A percentile compares a stretch with the other conserved stretches of the same genome.
These are phyloP conservation scores for Eragrostis curvula DNA, from an alignment of 176 grass and related monocot species.

Conservation along the genomic window DNA sequence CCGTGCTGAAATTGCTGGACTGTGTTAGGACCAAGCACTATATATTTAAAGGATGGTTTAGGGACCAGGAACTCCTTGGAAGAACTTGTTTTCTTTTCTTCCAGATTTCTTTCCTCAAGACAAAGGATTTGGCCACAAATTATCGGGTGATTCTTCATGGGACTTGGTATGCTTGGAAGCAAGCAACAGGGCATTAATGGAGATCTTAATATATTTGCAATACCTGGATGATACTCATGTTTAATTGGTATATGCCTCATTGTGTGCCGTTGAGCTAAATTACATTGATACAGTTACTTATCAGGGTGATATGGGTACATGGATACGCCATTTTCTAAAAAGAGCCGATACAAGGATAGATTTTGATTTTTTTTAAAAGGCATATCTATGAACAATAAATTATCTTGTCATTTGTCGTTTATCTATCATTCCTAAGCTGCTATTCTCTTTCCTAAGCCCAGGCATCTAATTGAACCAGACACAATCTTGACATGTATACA, in stretches of 20 bases:
- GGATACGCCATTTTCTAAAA: no score
- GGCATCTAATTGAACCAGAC: no score
- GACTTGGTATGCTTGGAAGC: conserved; percentile 22
- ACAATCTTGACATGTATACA: no score
- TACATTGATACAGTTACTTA: no score
- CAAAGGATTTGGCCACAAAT: background rate
- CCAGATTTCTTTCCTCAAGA: background rate
- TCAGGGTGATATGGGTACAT: no score
- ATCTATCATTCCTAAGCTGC: no score
- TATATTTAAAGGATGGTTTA: conserved; percentile 19
- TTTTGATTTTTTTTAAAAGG: no score
- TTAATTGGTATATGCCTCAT: conserved; percentile 5
- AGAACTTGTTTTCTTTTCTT: conserved; percentile 1
- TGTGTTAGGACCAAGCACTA: background rate
- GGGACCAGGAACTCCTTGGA: conserved; percentile 4
- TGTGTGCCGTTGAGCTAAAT: background rate
- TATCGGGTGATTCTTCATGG: background rate
- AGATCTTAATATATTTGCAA: conserved; percentile 11
- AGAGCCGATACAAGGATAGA: no score
- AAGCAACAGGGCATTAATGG: background rate
- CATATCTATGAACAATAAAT: no score
- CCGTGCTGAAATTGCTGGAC: background rate
- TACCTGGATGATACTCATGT: background rate
- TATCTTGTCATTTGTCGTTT: no score
- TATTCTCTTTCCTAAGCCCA: no score